These are phyloP conservation scores for Ogataea haglerorum DNA, from an alignment of 805 yeast genomes.

Conservation along the genomic window DNA sequence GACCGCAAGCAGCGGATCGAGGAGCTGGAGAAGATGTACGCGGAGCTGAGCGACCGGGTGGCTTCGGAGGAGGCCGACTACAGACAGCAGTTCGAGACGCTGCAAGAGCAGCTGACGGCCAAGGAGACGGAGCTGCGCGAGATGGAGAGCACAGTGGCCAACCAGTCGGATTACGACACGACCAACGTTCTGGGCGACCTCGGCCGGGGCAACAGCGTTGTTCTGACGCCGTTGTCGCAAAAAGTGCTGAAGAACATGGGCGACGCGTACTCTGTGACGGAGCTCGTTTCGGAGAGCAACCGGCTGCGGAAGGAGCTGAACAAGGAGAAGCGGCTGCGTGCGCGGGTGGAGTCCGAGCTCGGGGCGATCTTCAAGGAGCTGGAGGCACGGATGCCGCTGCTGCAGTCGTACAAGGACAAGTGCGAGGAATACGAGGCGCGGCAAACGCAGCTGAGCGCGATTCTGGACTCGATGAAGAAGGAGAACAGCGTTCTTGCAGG, in stretches of 20 bases:
- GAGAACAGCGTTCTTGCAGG: slow-evolving; percentile 34
- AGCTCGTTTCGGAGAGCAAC: slow-evolving; percentile 62
- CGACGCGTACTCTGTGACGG: slow-evolving; percentile 58
- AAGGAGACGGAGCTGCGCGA: slow-evolving; percentile 38
- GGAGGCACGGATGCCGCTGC: slow-evolving; percentile 73
- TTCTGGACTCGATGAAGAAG: slow-evolving; percentile 50
- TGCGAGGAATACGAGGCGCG: slow-evolving; percentile 55
- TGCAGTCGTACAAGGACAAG: slow-evolving; percentile 62
- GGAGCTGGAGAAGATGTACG: slow-evolving; percentile 48
- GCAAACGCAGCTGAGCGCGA: slow-evolving; percentile 49
- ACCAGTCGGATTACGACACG: slow-evolving; percentile 29
- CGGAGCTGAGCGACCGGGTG: slow-evolving; percentile 39
- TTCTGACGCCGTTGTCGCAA: slow-evolving; percentile 56
- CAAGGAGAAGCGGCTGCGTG: slow-evolving; percentile 68
- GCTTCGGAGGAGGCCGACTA: slow-evolving; percentile 36
- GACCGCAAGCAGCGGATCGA: slow-evolving; percentile 51
- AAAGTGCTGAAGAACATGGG: slow-evolving; percentile 42
- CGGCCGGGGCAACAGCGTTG: slow-evolving; percentile 16
- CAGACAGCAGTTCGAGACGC: slow-evolving; percentile 34
- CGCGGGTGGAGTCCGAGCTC: slow-evolving; percentile 65
- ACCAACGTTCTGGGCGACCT: slow-evolving; percentile 22
- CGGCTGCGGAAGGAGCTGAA: slow-evolving; percentile 62
- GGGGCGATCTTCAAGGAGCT: slow-evolving; percentile 71
- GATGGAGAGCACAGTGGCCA: slow-evolving; percentile 44
- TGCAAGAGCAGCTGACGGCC: slow-evolving; percentile 35